These are phyloP conservation scores for Cytospora piceicola DNA, from an alignment of 2,329 filamentous ascomycete species.

Conservation along the genomic window DNA sequence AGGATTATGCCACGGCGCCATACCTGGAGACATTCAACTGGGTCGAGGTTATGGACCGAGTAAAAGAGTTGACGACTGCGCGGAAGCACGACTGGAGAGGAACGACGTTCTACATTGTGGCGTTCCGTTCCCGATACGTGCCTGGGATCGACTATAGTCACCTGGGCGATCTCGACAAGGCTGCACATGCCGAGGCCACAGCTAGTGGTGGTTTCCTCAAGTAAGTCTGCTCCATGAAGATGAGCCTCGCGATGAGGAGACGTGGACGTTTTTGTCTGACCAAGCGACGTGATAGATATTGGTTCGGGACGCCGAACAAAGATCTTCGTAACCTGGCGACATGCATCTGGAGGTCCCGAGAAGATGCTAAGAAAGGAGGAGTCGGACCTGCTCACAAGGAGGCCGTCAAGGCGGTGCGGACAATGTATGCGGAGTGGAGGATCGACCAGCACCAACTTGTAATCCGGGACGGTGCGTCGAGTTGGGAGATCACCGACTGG, in stretches of 20 bases:
- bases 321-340: conserved; percentile 81
- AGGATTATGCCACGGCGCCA: conserved; percentile 75
- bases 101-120: conserved; percentile 79
- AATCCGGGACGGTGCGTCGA: conserved; percentile 59
- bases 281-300: conserved; percentile 62
- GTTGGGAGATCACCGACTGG: conserved; percentile 35
- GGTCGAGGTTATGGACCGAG: conserved; percentile 60
- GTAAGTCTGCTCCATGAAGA: conserved; percentile 44
- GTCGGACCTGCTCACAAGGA: conserved; percentile 63
- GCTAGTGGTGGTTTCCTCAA: conserved; percentile 82
- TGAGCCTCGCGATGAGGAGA: conserved; percentile 16
- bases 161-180: conserved; percentile 74
- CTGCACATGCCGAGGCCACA: conserved; percentile 79
- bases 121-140: conserved; percentile 76
- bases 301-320: conserved; percentile 77
- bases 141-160: conserved; percentile 67
- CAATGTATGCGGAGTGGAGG: conserved; percentile 67
- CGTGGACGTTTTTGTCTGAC: not conserved
- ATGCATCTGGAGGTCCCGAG: conserved; percentile 66
- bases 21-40: conserved; percentile 83
- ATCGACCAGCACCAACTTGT: conserved; percentile 73
- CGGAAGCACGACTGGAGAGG: conserved; percentile 60
- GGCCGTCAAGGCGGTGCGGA: conserved; percentile 68
- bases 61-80: conserved; percentile 55
- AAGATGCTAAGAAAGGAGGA: conserved; percentile 63